Evolutionary conservation across 805 yeast genomes (phyloP).

Genomic region (Ogataea saltuana): DNA sequence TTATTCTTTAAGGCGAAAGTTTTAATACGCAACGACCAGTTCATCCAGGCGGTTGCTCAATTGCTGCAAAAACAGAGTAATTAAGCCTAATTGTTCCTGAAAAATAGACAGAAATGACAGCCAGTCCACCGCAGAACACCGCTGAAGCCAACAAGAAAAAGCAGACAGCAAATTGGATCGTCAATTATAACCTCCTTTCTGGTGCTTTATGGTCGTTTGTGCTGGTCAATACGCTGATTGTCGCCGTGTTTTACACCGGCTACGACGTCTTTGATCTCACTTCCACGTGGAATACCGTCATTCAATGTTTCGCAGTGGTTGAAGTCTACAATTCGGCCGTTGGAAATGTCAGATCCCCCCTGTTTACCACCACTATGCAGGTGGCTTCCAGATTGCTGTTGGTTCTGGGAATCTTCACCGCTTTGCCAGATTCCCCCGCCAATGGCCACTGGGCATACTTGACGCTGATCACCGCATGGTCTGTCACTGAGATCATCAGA

Average conservation of each 20-base stretch:
- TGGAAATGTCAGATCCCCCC: slow-evolving; percentile 84
- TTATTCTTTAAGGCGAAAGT: too few species aligned
- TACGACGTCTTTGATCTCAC: slow-evolving; percentile 65
- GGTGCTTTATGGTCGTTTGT: slow-evolving; percentile 38
- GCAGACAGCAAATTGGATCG: slow-evolving; percentile 30
- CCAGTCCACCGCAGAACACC: background rate
- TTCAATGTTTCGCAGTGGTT: slow-evolving; percentile 78
- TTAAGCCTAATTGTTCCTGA: too few species aligned
- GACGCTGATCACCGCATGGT: slow-evolving; percentile 80
- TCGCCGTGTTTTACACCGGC: slow-evolving; percentile 48
- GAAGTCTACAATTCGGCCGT: slow-evolving; percentile 77
- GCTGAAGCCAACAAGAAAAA: background rate
- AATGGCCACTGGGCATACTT: slow-evolving; percentile 58
- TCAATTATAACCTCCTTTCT: slow-evolving; percentile 35
- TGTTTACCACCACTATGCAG: slow-evolving; percentile 82
- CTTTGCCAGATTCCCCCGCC: slow-evolving; percentile 74
- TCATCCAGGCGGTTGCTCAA: too few species aligned
- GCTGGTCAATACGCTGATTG: slow-evolving; percentile 29
- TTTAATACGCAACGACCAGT: too few species aligned
- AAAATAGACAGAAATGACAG: background rate
- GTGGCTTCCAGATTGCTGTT: slow-evolving; percentile 82
- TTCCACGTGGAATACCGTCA: slow-evolving; percentile 53
- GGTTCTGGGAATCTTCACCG: slow-evolving; percentile 77
- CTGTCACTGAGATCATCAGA: slow-evolving; percentile 89
- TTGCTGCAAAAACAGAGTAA: too few species aligned